phyloP scores from a whole-genome alignment of 208 protist genomes.

The Chromosphaera perkinsii region DNA sequence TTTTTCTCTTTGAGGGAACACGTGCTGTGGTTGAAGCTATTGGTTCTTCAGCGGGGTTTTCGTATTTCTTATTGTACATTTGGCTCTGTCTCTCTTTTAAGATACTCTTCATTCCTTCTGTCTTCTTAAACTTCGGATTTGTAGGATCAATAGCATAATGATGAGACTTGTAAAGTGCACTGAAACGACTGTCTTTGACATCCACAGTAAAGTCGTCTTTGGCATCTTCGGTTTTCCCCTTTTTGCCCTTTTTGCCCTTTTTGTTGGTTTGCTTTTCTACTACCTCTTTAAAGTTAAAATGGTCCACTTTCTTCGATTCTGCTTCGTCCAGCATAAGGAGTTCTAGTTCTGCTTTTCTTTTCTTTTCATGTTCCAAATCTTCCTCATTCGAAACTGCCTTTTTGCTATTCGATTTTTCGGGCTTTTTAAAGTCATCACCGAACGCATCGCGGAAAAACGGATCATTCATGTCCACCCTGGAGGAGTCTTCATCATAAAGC shows the following conservation, averaged over 20 bases:
- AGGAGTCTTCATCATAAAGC: neutral
- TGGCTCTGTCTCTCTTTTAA: slow-evolving; percentile 5
- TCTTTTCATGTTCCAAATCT: slow-evolving; percentile 2
- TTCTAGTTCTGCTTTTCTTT: slow-evolving; percentile 48
- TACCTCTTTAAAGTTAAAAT: slow-evolving; percentile 37
- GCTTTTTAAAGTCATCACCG: slow-evolving; percentile 11
- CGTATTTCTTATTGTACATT: neutral
- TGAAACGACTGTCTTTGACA: slow-evolving; percentile 53
- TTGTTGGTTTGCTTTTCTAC: slow-evolving; percentile 12
- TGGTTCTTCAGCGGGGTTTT: too few species aligned
- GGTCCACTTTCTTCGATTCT: neutral
- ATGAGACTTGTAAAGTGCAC: slow-evolving; percentile 22
- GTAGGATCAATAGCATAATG: slow-evolving; percentile 62
- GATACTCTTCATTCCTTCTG: slow-evolving; percentile 16
- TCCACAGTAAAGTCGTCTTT: slow-evolving; percentile 44
- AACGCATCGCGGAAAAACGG: slow-evolving; percentile 21
- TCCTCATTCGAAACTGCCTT: slow-evolving; percentile 2
- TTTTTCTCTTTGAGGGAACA: too few species aligned
- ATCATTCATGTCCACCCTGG: neutral
- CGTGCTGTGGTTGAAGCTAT: too few species aligned
- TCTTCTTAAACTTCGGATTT: slow-evolving; percentile 36
- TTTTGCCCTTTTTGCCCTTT: slow-evolving; percentile 35
- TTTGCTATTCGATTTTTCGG: neutral
- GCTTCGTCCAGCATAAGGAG: slow-evolving; percentile 47
- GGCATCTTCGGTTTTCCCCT: slow-evolving; percentile 14